These are phyloP conservation scores for Jamesozyma rosinii DNA, from an alignment of 805 yeast species.

Conservation along the genomic window DNA sequence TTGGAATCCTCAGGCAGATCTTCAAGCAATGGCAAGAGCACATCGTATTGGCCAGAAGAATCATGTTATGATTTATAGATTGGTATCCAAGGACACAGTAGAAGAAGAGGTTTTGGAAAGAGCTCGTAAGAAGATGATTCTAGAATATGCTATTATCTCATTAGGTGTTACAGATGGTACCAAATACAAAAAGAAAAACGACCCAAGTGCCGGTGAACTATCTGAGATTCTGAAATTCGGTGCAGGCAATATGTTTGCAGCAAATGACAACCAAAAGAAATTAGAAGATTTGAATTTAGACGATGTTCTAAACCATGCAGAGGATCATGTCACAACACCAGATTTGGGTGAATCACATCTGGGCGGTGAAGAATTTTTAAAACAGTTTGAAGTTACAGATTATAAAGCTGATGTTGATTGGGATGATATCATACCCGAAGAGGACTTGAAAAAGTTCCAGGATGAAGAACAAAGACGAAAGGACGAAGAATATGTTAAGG, in stretches of 20 bases:
- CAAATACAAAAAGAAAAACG: slow-evolving; percentile 44
- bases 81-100: slow-evolving; percentile 96
- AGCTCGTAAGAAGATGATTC: slow-evolving; percentile 95
- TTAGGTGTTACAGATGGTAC: slow-evolving; percentile 80
- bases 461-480: slow-evolving; percentile 81
- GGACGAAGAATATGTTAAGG: slow-evolving; percentile 79
- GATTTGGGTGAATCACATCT: slow-evolving; percentile 94
- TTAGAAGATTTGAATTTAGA: slow-evolving; percentile 91
- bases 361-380: slow-evolving; percentile 96
- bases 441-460: slow-evolving; percentile 77
- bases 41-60: slow-evolving; percentile 99
- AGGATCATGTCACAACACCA: slow-evolving; percentile 92
- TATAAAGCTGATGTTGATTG: slow-evolving; percentile 97
- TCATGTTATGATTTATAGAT: slow-evolving; percentile 93
- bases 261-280: slow-evolving; percentile 89
- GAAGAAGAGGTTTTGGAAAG: slow-evolving; percentile 96
- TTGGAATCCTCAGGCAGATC: slow-evolving; percentile 99
- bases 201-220: slow-evolving; percentile 76
- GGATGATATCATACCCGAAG: slow-evolving; percentile 98
- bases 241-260: slow-evolving; percentile 96
- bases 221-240: slow-evolving; percentile 94
- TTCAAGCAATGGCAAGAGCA: slow-evolving; percentile 99
- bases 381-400: slow-evolving; percentile 96
- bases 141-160: slow-evolving; percentile 94
- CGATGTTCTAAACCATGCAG: slow-evolving; percentile 93